Evolutionary conservation across 257 asterid species (phyloP), one percentile per base, ranked within the genome.

Genomic region (Jasminum sambac): DNA sequence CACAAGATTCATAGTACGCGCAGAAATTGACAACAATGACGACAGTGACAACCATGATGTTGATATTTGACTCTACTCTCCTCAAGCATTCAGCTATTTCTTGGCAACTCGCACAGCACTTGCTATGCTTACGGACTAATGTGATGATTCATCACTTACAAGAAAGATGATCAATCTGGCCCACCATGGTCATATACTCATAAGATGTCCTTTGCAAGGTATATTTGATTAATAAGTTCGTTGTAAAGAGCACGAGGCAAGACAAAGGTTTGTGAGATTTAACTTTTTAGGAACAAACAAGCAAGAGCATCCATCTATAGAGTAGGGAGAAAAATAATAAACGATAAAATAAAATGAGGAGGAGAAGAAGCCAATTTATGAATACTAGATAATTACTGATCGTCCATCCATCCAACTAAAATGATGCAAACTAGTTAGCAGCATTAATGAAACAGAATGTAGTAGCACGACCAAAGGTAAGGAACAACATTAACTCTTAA

Each of bases 1-100:
- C 62, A 77, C 17, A 8, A 48, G 81, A 48, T 60, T 72, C 46
- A 30, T 38, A 59, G 46, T 55, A 16, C 37, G 26, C 34, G 16
- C 10, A 30, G 8, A 11, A 14, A 21, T 26, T 19, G 36, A 55
- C 34, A n/a, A 50, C 26, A 37, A 50, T 63, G 21, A 67, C 64
- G 24, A 50, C 50, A 16, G 63, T 55, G 24, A 36, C 38, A 55
- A 68, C 39, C 17, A 69, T 38, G 14, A 9, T 55, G 62, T 23
- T 11, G 16, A 55, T 55, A 42, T 6, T 65, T 43, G 40, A 38
- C 25, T 64, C 55, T 39, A 42, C 30, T 58, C 58, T 43, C 63
- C 58, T 43, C 63, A 64, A 46, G 26, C 60, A 64, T 37, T 70
- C 25, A 41, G 71, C 72, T 17, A 50, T 50, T 50, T 21, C 25